Conservation (phyloP, 371 early-diverging fungal species). For the Rhizomucor miehei region DNA sequence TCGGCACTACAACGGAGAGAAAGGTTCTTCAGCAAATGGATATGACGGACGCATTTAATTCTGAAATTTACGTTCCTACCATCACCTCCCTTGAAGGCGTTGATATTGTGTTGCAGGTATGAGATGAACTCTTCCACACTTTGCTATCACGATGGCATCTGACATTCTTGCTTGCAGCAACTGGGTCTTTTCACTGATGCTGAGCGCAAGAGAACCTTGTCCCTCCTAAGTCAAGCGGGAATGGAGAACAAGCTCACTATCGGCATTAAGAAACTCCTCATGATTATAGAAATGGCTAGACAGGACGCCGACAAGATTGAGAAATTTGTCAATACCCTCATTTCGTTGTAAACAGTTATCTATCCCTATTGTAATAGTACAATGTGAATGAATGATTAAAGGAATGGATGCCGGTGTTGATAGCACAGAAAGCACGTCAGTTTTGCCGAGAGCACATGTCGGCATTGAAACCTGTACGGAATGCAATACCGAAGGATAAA, state of each 20-base stretch:
- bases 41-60: conserved; percentile 81
- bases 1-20: conserved; percentile 85
- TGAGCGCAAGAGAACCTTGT: conserved; percentile 56
- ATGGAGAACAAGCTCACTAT: conserved; percentile 69
- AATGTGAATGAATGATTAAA: no score
- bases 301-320: conserved; percentile 72
- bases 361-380: no score
- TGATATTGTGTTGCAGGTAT: conserved; percentile 66
- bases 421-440: no score
- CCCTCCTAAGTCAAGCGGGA: conserved; percentile 49
- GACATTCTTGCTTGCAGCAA: conserved; percentile 20
- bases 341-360: conserved; percentile 16
- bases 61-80: conserved; percentile 80
- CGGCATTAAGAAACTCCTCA: conserved; percentile 88
- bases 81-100: conserved; percentile 59
- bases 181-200: conserved; percentile 60
- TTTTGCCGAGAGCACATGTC: no score
- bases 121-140: conserved; percentile 10
- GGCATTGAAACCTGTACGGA: no score
- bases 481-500: no score
- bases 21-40: conserved; percentile 87
- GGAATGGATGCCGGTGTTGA: no score
- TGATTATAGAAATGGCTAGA: conserved; percentile 86
- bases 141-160: not conserved
- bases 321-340: conserved; percentile 58